A percentile compares a stretch with the other conserved stretches of the same genome.
Conservation (phyloP, 129 eudicot species). For the Saussurea involucrata region DNA sequence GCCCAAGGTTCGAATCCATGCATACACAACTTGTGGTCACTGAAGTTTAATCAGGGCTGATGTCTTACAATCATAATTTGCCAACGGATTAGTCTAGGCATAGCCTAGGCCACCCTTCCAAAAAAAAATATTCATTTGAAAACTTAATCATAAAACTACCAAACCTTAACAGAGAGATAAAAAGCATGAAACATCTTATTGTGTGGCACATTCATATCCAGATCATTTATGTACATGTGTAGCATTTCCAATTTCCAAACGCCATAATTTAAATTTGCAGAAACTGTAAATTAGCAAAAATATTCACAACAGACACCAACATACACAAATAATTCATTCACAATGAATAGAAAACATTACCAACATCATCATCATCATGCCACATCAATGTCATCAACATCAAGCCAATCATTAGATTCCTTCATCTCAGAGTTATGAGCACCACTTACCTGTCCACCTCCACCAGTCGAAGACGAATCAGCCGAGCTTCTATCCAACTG, state of each 20-base stretch:
- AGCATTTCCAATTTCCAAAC: slow-evolving; percentile 1
- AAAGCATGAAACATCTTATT: slow-evolving; percentile 19
- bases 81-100: too few relatives aligned
- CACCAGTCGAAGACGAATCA: slow-evolving; percentile 26
- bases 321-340: slow-evolving; percentile 15
- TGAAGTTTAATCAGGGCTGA: too few relatives aligned
- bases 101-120: too few relatives aligned
- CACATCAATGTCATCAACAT: slow-evolving; percentile 77
- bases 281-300: slow-evolving; percentile 7
- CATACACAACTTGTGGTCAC: too few relatives aligned
- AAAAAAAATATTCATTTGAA: background rate
- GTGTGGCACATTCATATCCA: slow-evolving; percentile 24
- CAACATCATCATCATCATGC: slow-evolving; percentile 27
- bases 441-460: slow-evolving; percentile 45
- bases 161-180: background rate
- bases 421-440: slow-evolving; percentile 36
- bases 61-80: too few relatives aligned
- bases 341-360: slow-evolving; percentile 1
- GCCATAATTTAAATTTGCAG: slow-evolving; percentile 7
- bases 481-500: slow-evolving; percentile 48
- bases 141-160: background rate
- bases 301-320: slow-evolving; percentile 23
- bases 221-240: slow-evolving; percentile 26
- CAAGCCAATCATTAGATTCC: slow-evolving; percentile 79
- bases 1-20: too few relatives aligned